phyloP scores from a whole-genome alignment of 352 stramenopile species.

The Pythium pectinolyticum region DNA sequence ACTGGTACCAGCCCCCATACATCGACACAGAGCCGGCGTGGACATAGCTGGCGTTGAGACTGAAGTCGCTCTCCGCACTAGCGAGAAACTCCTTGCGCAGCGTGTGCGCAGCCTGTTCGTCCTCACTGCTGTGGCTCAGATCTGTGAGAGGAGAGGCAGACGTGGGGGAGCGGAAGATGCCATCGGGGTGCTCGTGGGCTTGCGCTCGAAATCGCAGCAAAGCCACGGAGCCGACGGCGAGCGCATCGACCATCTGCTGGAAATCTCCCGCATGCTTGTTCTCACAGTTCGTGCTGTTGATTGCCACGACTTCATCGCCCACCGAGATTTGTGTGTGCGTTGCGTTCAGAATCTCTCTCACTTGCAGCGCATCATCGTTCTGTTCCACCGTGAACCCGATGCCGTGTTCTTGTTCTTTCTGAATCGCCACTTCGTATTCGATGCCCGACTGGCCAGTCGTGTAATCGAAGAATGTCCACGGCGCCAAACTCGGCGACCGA shows the following conservation, averaged over 20 bases:
- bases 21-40: conserved; percentile 67
- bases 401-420: conserved; percentile 36
- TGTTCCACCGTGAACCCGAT: conserved; percentile 51
- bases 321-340: conserved; percentile 12
- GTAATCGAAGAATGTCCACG: conserved; percentile 79
- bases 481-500: conserved; percentile 51
- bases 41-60: conserved; percentile 39
- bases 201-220: conserved; percentile 54
- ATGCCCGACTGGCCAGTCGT: conserved; percentile 57
- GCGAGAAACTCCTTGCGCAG: conserved; percentile 38
- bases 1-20: conserved; percentile 69
- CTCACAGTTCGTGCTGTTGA: conserved; percentile 58
- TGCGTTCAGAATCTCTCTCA: conserved; percentile 34
- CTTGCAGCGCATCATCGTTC: conserved; percentile 16
- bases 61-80: conserved; percentile 36
- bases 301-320: conserved; percentile 61
- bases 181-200: conserved; percentile 19
- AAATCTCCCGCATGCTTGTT: conserved; percentile 41
- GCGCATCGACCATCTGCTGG: conserved; percentile 30
- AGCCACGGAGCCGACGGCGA: conserved; percentile 35
- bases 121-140: background rate
- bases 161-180: background rate
- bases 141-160: background rate
- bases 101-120: conserved; percentile 34
- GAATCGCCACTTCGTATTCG: conserved; percentile 64